Base-by-base conservation (phyloP, 768 basidiomycete genomes). In the Panaeolus cyanescens region DNA sequence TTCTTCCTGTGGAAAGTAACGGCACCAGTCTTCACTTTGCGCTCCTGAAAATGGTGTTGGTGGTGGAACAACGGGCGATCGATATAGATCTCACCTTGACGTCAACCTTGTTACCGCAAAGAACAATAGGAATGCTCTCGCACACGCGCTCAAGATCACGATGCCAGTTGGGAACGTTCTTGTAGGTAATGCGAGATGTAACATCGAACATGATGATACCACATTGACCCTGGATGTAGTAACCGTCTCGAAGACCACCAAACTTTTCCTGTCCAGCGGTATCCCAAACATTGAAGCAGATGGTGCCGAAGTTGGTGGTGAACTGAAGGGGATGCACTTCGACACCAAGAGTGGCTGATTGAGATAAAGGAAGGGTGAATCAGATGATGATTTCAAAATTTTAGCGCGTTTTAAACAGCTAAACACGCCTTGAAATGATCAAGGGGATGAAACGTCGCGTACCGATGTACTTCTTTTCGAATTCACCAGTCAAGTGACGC, bases 141-240 rank as follows among this genome's bases (percentile, higher is more conserved):
- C 97, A 99, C 59, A 99, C 97, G 65, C 97, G 94, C 83, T 99
- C 97, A 70, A 95, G 91, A 77, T 99, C 97, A 73, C 97, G 92
- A 84, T 99, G 96, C 97, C 97, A 99, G 85, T 99, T 99, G 68
- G 97, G 97, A 32, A 99, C 97, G 76, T 98, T 99, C 85, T 99
- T 99, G 85, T 99, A 99, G 59, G 97, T 99, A 87, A 99, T 99
- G 72, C 97, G 90, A 58, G 97, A 97, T 62, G 97, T 99, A 65
- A 99, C 96, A 71, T 95, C 97, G 82, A 99, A 99, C 97, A 99
- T 99, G 88, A 99, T 99, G 84, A 99, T 99, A 70, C 97, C 97
- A 73, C 95, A 99, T 78, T 99, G 97, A 70, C 95, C 95, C 79
- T 96, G 93, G 74, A 95, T 94, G 79, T 94, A 94, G 78, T 94